phyloP scores from a whole-genome alignment of 2,329 filamentous ascomycete species.

The Pseudocercospora cruenta region DNA sequence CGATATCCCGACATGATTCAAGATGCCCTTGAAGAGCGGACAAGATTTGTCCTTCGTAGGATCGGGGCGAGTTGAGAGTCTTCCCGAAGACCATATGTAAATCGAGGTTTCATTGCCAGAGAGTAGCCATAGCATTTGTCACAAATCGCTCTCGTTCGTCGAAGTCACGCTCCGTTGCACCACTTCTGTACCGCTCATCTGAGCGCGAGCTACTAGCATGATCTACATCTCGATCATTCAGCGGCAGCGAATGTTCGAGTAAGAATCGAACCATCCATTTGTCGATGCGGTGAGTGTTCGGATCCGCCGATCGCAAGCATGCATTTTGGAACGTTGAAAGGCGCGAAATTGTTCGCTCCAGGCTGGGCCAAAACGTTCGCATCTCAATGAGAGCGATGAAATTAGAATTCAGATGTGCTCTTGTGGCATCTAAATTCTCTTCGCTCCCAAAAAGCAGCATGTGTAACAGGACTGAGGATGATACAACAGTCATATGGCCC shows the following conservation, averaged over 20 bases:
- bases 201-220: no score
- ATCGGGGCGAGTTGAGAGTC: no score
- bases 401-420: slow-evolving; percentile 47
- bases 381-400: slow-evolving; percentile 51
- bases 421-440: slow-evolving; percentile 42
- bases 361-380: slow-evolving; percentile 46
- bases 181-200: no score
- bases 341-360: slow-evolving; percentile 23
- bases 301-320: slow-evolving; percentile 33
- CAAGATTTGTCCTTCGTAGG: no score
- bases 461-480: slow-evolving; percentile 53
- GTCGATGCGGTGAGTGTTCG: slow-evolving; percentile 19
- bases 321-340: slow-evolving; percentile 49
- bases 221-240: not conserved
- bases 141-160: no score
- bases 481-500: slow-evolving; percentile 52
- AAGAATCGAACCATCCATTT: slow-evolving; percentile 24
- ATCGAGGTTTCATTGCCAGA: no score
- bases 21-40: no score
- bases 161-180: no score
- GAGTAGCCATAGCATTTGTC: no score
- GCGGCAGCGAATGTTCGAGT: slow-evolving; percentile 11
- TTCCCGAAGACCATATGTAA: no score
- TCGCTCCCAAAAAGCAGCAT: slow-evolving; percentile 49
- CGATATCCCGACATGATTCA: not conserved